phyloP scores from a whole-genome alignment of 176 grass and related monocot species.

The maize (Zea mays) region DNA sequence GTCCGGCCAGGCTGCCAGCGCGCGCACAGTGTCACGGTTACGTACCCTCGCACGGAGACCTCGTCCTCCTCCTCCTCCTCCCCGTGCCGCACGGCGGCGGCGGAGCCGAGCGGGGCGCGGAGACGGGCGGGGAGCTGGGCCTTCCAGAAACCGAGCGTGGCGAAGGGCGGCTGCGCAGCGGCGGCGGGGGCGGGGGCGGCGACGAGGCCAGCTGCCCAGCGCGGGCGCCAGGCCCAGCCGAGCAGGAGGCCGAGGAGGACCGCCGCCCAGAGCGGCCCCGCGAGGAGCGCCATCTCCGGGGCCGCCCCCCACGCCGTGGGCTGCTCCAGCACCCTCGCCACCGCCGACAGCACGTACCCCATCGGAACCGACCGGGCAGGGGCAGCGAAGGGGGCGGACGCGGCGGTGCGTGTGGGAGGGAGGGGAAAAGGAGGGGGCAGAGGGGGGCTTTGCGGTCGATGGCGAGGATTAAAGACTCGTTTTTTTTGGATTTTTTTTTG shows the following conservation, averaged over 20 bases:
- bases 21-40: not conserved
- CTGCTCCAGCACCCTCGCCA: constrained; percentile 59
- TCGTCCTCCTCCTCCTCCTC: not conserved
- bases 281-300: constrained; percentile 71
- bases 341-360: constrained; percentile 71
- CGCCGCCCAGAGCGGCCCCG: constrained; percentile 75
- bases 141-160: constrained; percentile 52
- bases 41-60: constrained; percentile 44
- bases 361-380: constrained; percentile 37
- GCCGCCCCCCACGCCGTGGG: constrained; percentile 56
- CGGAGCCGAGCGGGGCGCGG: constrained; percentile 44
- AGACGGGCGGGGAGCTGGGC: constrained; percentile 50
- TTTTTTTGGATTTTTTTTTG: constrained; percentile 12
- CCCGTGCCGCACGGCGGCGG: constrained; percentile 19
- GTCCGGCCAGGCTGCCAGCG: not conserved
- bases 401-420: not conserved
- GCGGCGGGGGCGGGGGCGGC: constrained; percentile 21
- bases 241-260: constrained; percentile 76
- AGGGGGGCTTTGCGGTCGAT: constrained; percentile 27
- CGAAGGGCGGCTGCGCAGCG: not conserved
- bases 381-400: constrained; percentile 5
- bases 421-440: not conserved
- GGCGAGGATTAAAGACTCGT: constrained; percentile 50
- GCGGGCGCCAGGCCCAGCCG: constrained; percentile 91
- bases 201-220: constrained; percentile 64